These are phyloP conservation scores for Nannochloropsis granulata DNA, from an alignment of 108 stramenopile genomes.

Conservation along the genomic window DNA sequence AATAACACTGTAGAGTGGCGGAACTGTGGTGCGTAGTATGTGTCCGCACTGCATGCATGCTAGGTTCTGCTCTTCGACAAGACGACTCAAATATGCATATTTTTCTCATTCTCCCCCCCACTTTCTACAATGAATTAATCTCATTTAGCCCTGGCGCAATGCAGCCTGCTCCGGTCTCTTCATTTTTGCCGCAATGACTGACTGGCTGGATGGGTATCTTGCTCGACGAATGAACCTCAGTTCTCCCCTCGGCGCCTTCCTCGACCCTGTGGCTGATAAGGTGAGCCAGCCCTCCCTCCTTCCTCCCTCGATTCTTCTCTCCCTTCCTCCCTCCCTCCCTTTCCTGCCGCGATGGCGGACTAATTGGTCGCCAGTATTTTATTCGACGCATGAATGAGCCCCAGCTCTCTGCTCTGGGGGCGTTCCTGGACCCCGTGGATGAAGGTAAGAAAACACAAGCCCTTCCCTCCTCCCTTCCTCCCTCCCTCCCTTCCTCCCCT, in stretches of 20 bases:
- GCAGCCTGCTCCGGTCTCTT: constrained; percentile 18
- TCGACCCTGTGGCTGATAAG: constrained; percentile 95
- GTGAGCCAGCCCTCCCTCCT: background rate
- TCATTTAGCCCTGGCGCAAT: constrained; percentile 1
- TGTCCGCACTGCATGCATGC: background rate
- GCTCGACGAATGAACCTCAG: constrained; percentile 55
- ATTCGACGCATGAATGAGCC: too few species aligned
- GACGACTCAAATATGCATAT: background rate
- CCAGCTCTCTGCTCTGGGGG: too few species aligned
- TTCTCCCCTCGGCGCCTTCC: constrained; percentile 73
- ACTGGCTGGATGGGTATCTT: constrained; percentile 80
- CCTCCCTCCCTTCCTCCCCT: too few species aligned
- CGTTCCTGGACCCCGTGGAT: too few species aligned
- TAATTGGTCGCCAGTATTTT: too few species aligned
- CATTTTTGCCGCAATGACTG: constrained; percentile 44
- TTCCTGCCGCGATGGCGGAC: too few species aligned
- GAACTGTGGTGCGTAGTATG: background rate
- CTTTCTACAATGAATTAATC: background rate
- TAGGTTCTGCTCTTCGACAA: background rate
- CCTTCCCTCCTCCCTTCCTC: too few species aligned
- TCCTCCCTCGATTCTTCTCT: too few species aligned
- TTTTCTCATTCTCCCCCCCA: background rate
- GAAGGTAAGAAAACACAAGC: too few species aligned
- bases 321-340: too few species aligned
- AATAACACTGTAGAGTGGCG: background rate